phyloP scores from a whole-genome alignment of 2,329 filamentous ascomycete species.

The Fusarium marasasianum region DNA sequence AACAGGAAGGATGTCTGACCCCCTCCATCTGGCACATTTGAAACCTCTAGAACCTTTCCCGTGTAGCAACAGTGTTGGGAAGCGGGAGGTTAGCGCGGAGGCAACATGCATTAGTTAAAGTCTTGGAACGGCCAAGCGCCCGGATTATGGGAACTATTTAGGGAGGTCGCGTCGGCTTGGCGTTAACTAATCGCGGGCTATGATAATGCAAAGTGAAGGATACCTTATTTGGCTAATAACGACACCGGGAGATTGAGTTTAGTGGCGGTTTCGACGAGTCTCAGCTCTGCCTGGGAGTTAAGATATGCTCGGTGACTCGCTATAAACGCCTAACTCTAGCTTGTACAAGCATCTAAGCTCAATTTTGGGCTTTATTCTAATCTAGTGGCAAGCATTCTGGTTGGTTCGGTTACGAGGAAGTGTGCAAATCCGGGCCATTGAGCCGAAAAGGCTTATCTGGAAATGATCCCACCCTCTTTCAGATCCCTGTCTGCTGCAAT shows the following conservation, averaged over 20 bases:
- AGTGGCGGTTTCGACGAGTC: not conserved
- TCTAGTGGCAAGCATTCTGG: not conserved
- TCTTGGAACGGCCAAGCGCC: not conserved
- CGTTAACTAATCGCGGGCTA: not conserved
- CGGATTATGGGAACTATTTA: not conserved
- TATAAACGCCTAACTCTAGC: not conserved
- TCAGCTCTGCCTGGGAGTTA: not conserved
- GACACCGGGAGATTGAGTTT: not conserved
- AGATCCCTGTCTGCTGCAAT: not conserved
- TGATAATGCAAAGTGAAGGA: not conserved
- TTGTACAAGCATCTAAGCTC: not conserved
- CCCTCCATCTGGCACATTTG: not conserved
- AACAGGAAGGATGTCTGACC: not conserved
- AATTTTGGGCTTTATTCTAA: not conserved
- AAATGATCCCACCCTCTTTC: not conserved
- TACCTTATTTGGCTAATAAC: not conserved
- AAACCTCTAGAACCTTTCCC: not conserved
- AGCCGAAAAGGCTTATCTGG: not conserved
- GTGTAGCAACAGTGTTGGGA: not conserved
- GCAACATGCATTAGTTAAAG: not conserved
- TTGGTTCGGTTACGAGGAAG: not conserved
- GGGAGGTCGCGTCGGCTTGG: not conserved
- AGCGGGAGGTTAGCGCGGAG: not conserved
- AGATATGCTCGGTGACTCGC: not conserved
- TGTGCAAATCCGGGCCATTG: not conserved